Percentiles rank a stretch among this genome's conserved stretches.
phyloP scores from a whole-genome alignment of 495 filamentous ascomycete species.

The Hypoxylon crocopeplum region DNA sequence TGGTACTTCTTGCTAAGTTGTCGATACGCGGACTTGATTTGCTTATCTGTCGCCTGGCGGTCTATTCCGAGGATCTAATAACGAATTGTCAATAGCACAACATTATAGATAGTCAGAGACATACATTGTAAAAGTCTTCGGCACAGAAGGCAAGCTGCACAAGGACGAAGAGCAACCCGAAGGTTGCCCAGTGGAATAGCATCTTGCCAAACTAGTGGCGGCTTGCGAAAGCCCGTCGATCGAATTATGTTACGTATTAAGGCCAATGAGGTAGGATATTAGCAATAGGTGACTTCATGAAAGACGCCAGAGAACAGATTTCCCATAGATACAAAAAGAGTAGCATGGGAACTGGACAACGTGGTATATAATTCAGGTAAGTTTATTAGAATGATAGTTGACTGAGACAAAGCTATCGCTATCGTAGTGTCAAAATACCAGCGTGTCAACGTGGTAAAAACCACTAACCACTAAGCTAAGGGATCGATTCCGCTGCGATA shows the following conservation, averaged over 20 bases:
- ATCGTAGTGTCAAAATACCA: conserved; percentile 24
- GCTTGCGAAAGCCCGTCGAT: conserved; percentile 12
- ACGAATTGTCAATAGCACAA: conserved; percentile 16
- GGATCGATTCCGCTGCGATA: too few relatives aligned
- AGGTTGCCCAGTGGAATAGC: conserved; percentile 48
- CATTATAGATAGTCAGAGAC: conserved; percentile 3
- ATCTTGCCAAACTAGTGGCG: conserved; percentile 37
- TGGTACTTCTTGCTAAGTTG: conserved; percentile 94
- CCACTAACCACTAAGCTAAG: conserved; percentile 7
- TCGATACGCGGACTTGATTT: conserved; percentile 97
- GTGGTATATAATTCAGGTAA: too few relatives aligned
- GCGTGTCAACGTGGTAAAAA: conserved; percentile 36
- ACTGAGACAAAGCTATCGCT: too few relatives aligned
- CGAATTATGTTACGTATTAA: conserved; percentile 1
- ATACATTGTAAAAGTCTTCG: conserved; percentile 90
- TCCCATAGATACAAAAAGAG: conserved; percentile 19
- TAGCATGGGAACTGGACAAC: conserved; percentile 31
- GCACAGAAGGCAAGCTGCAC: conserved; percentile 53
- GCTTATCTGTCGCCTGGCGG: conserved; percentile 80
- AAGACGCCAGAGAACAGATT: conserved; percentile 13
- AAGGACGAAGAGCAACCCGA: conserved; percentile 54
- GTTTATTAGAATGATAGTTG: too few relatives aligned
- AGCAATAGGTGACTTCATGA: not conserved
- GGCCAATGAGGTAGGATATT: not conserved
- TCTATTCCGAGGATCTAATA: conserved; percentile 77